A percentile compares a stretch with the other conserved stretches of the same genome.
These are phyloP conservation scores for Aquilaria agallochum DNA, from an alignment of 441 rosid genomes.

Conservation along the genomic window DNA sequence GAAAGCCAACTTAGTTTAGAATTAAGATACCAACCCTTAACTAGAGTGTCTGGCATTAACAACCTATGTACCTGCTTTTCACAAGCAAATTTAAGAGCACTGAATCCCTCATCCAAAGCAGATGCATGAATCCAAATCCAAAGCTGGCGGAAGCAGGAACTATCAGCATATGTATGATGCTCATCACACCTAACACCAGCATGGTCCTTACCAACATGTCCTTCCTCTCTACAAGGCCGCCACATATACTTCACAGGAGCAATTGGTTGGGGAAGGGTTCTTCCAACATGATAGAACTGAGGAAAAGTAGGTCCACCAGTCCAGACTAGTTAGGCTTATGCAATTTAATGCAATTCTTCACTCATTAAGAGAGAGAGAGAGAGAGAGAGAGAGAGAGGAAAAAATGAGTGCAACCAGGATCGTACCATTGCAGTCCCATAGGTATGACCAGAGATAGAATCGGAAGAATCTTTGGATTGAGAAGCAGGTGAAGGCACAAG, in stretches of 20 bases:
- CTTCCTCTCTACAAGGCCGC: slow-evolving; percentile 40
- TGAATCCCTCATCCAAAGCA: slow-evolving; percentile 69
- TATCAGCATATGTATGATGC: slow-evolving; percentile 14
- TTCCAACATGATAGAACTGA: slow-evolving; percentile 72
- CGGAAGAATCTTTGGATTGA: slow-evolving; percentile 26
- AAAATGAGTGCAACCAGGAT: slow-evolving; percentile 3
- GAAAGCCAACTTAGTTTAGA: slow-evolving; percentile 13
- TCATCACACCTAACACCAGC: slow-evolving; percentile 17
- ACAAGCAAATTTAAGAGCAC: slow-evolving; percentile 59
- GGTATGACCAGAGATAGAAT: slow-evolving; percentile 46
- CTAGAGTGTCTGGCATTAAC: neutral
- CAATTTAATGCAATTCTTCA: neutral
- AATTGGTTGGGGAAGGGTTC: slow-evolving; percentile 45
- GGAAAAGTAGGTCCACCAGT: slow-evolving; percentile 13
- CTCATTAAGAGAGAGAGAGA: neutral
- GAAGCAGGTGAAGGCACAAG: slow-evolving; percentile 48
- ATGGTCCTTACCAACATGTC: slow-evolving; percentile 14
- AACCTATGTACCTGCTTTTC: slow-evolving; percentile 46
- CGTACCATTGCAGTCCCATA: slow-evolving; percentile 74
- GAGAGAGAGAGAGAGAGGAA: neutral
- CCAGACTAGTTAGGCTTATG: slow-evolving; percentile 2
- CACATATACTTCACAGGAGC: slow-evolving; percentile 84
- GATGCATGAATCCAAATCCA: slow-evolving; percentile 93
- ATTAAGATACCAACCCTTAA: neutral
- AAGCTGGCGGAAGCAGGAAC: slow-evolving; percentile 36